Percentiles rank a stretch among this genome's conserved stretches.
These are phyloP conservation scores for Brassica balearica DNA, from an alignment of 441 rosid species.

Conservation along the genomic window DNA sequence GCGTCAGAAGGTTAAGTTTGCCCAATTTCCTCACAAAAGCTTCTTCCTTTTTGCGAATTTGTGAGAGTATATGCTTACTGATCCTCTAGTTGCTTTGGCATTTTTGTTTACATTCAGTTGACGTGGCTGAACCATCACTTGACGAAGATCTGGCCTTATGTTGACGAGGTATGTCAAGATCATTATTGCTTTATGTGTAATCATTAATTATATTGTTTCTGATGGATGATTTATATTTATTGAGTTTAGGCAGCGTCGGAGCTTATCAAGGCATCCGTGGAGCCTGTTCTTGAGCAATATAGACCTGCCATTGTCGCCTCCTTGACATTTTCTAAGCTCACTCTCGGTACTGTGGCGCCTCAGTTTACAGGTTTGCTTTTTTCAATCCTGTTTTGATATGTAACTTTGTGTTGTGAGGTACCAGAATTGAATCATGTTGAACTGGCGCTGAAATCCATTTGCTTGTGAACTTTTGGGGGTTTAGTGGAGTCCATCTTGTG, in stretches of 20 bases:
- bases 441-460: neutral
- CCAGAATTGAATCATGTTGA: conserved; percentile 5
- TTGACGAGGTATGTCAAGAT: conserved; percentile 63
- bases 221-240: neutral
- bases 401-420: conserved; percentile 14
- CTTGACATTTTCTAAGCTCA: conserved; percentile 84
- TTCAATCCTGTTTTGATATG: neutral
- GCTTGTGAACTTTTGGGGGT: conserved; percentile 3
- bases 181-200: neutral
- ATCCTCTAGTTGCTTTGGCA: neutral
- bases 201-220: conserved; percentile 17
- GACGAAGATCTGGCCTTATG: conserved; percentile 97
- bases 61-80: no score
- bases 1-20: conserved; percentile 81
- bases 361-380: conserved; percentile 84
- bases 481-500: neutral
- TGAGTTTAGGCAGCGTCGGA: conserved; percentile 86
- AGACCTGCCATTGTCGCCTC: conserved; percentile 78
- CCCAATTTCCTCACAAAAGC: neutral
- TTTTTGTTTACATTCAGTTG: conserved; percentile 59
- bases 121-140: conserved; percentile 93
- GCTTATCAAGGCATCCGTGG: conserved; percentile 81
- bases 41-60: neutral
- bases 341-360: conserved; percentile 95
- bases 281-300: conserved; percentile 90